Conservation (phyloP, 176 grass and related monocot species). For the Panicum miliaceum region DNA sequence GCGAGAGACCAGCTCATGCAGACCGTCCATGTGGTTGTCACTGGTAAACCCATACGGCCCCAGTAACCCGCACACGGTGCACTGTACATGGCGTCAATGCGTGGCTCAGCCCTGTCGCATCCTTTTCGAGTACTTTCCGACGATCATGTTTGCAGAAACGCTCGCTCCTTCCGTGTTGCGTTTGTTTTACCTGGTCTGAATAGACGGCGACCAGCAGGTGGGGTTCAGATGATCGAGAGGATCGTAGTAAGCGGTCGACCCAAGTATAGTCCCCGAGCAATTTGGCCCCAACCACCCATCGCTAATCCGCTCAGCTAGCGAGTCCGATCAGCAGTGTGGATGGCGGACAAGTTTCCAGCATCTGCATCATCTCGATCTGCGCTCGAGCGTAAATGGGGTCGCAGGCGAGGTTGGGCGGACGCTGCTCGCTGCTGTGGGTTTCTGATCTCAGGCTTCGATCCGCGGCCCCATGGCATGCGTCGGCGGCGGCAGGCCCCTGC, state of each 20-base stretch:
- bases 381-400: slow-evolving; percentile 12
- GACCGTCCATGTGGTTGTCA: neutral
- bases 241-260: too few relatives aligned
- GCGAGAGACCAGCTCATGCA: neutral
- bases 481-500: neutral
- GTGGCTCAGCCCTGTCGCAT: neutral
- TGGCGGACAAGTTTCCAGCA: too few relatives aligned
- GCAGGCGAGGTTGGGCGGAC: neutral
- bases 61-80: neutral
- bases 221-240: too few relatives aligned
- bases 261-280: too few relatives aligned
- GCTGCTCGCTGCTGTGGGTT: too few relatives aligned
- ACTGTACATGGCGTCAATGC: neutral
- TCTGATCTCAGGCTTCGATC: neutral
- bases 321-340: too few relatives aligned
- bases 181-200: too few relatives aligned
- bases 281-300: too few relatives aligned
- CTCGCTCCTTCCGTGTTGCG: too few relatives aligned
- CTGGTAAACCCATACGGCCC: slow-evolving; percentile 10
- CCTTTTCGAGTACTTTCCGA: neutral
- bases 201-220: too few relatives aligned
- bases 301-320: too few relatives aligned
- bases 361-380: slow-evolving; percentile 31
- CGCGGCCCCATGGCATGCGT: neutral
- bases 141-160: too few relatives aligned